Evolutionary conservation across 805 yeast genomes (phyloP), one percentile per base, ranked within the genome.

Genomic region (Hermanozyma aechmeae): DNA sequence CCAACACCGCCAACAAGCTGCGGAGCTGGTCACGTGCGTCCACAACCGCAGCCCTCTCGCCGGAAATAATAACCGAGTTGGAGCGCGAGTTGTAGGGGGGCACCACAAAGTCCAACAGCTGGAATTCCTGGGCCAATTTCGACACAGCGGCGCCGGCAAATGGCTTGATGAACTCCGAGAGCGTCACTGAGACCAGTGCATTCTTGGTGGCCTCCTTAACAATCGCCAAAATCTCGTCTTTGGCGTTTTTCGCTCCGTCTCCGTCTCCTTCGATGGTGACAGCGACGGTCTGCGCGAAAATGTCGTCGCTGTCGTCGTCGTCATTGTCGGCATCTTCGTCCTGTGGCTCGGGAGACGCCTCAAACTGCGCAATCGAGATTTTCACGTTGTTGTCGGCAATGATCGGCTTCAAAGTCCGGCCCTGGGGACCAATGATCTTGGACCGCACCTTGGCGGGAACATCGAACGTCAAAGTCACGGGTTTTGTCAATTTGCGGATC

Each of bases 381-480:
- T 68, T 80, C 30, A 76, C 76, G 28, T 73, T 78, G 27, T 82
- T 70, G 21, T 69, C 62, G 30, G 70, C 79, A 27, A 81, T 67
- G 39, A 87, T 82, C 34, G 92, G 87, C 52, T 76, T 82, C 56
- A 87, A 72, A 36, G 68, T 79, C 43, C 68, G 71, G 51, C 97
- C 97, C 51, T 79, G 82, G 25, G 87, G 69, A 34, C 97, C 97
- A 56, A 87, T 87, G 34, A 87, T 73, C 28, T 73, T 70, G 6
- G 93, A 70, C 55, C 92, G 73, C 34, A 83, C 68, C 41, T 71
- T 73, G 10, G 87, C 71, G 18, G 97, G 96, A 30, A 87, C 72
- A 17, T 66, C 51, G 48, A 87, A 71, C 17, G 63, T 56, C 27
- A 73, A 57, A 5, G 58, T 59, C 32, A 79, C 73, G 31, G 93